A percentile compares a stretch with the other conserved stretches of the same genome.
These are phyloP conservation scores for Jaapia argillacea DNA, from an alignment of 768 basidiomycete genomes.

Conservation along the genomic window DNA sequence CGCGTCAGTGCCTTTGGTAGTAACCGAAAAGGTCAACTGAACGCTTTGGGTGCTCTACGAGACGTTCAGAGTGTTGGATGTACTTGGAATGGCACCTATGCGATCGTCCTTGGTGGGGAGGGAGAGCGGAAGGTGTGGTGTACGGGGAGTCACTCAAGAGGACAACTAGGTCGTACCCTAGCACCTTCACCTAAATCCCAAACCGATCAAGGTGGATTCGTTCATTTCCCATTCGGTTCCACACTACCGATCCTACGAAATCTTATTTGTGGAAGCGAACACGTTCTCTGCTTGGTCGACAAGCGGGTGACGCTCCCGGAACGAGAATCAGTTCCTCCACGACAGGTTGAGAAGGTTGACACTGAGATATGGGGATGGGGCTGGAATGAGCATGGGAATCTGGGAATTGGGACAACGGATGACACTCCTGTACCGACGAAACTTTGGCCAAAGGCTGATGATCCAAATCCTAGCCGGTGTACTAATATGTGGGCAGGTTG, in stretches of 20 bases:
- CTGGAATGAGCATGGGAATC: slow-evolving; percentile 98
- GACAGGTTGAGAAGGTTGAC: background rate
- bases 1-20: slow-evolving; percentile 50
- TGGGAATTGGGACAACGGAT: slow-evolving; percentile 54
- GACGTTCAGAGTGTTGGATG: slow-evolving; percentile 33
- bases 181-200: background rate
- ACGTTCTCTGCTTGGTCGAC: slow-evolving; percentile 39
- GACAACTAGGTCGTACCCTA: slow-evolving; percentile 56
- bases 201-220: slow-evolving; percentile 13
- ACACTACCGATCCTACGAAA: slow-evolving; percentile 10
- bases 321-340: background rate
- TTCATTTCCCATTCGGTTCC: slow-evolving; percentile 20
- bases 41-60: slow-evolving; percentile 19
- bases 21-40: slow-evolving; percentile 58
- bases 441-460: slow-evolving; percentile 37
- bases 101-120: slow-evolving; percentile 18
- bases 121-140: slow-evolving; percentile 26
- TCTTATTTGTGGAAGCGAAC: slow-evolving; percentile 79
- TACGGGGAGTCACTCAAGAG: slow-evolving; percentile 44
- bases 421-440: slow-evolving; percentile 41
- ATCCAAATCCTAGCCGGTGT: slow-evolving; percentile 10
- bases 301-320: background rate
- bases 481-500: slow-evolving; percentile 36
- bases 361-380: slow-evolving; percentile 79
- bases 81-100: slow-evolving; percentile 78